These are phyloP conservation scores for Gossypium gossypioides DNA, from an alignment of 441 rosid genomes.

Conservation along the genomic window DNA sequence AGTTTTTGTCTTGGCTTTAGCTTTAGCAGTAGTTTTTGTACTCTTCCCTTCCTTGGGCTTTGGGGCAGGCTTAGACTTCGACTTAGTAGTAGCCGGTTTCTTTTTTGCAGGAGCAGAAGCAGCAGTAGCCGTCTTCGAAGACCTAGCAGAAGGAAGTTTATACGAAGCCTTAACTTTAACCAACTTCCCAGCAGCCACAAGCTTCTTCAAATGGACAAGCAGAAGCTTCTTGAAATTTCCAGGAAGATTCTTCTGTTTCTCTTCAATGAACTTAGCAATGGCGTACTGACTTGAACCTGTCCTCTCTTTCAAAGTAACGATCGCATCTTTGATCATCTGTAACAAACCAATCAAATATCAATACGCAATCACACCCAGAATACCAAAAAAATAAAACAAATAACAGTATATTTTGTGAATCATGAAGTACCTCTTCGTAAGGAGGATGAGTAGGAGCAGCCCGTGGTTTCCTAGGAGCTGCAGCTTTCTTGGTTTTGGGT, in stretches of 20 bases:
- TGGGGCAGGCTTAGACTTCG: slow-evolving; percentile 23
- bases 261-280: slow-evolving; percentile 70
- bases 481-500: slow-evolving; percentile 45
- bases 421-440: slow-evolving; percentile 48
- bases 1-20: slow-evolving; percentile 23
- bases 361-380: background rate
- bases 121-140: slow-evolving; percentile 30
- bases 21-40: slow-evolving; percentile 21
- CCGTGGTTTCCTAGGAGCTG: slow-evolving; percentile 40
- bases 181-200: slow-evolving; percentile 56
- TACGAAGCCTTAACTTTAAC: slow-evolving; percentile 67
- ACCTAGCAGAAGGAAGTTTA: slow-evolving; percentile 41
- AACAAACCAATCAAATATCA: background rate
- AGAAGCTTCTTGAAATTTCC: slow-evolving; percentile 54
- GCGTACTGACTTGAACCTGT: slow-evolving; percentile 88
- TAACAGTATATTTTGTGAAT: slow-evolving; percentile 10
- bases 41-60: slow-evolving; percentile 31
- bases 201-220: slow-evolving; percentile 53
- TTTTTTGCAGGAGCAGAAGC: slow-evolving; percentile 31
- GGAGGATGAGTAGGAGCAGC: slow-evolving; percentile 51
- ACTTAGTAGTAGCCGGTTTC: slow-evolving; percentile 19
- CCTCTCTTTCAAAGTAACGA: slow-evolving; percentile 65
- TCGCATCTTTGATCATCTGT: slow-evolving; percentile 77
- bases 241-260: slow-evolving; percentile 65
- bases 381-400: background rate